Conservation (phyloP, 148 eudicot species). For the Drosera capensis region DNA sequence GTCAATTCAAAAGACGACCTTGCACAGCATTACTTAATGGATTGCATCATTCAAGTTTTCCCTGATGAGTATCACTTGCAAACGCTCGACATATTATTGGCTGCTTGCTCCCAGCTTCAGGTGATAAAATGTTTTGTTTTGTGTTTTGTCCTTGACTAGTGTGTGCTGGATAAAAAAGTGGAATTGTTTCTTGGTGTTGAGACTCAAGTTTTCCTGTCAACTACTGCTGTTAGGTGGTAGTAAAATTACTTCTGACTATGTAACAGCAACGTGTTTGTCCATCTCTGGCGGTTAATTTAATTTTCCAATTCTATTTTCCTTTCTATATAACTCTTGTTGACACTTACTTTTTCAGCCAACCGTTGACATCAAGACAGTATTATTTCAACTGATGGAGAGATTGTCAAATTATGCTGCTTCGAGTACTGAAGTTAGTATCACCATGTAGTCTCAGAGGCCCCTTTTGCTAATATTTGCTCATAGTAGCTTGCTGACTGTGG, state of each 20-base stretch:
- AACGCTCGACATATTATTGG: conserved; percentile 78
- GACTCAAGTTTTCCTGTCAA: conserved; percentile 98
- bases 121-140: conserved; percentile 13
- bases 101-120: conserved; percentile 96
- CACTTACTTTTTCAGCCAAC: conserved; percentile 46
- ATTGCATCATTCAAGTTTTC: conserved; percentile 94
- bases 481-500: conserved; percentile 7
- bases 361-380: conserved; percentile 81
- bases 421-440: conserved; percentile 67
- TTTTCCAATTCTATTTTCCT: not conserved
- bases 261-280: conserved; percentile 78
- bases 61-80: conserved; percentile 99
- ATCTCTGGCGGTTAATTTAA: not conserved
- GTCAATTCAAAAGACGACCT: conserved; percentile 93
- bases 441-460: conserved; percentile 1
- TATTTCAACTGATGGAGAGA: conserved; percentile 91
- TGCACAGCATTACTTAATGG: conserved; percentile 92
- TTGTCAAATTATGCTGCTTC: conserved; percentile 91
- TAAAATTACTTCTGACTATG: conserved; percentile 67
- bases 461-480: conserved; percentile 4
- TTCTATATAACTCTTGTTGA: conserved; percentile 7
- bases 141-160: no score
- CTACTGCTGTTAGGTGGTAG: conserved; percentile 92
- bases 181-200: no score
- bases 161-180: no score